Evolutionary conservation across 139 green algal species (phyloP).

Genomic region (Volvox africanus): DNA sequence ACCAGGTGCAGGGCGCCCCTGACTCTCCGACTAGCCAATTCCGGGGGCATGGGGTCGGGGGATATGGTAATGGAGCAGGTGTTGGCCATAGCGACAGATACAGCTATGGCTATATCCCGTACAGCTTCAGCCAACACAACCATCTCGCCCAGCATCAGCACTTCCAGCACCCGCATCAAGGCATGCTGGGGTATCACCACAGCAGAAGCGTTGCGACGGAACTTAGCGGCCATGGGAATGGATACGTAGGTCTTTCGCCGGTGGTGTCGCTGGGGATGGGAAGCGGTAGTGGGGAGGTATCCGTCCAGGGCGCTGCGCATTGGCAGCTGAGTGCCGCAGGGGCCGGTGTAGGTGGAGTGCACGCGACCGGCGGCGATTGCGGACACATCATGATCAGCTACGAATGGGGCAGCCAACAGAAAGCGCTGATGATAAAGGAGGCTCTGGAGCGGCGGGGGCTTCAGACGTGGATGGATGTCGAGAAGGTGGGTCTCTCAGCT

Average conservation of each 20-base stretch:
- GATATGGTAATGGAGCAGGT: not conserved
- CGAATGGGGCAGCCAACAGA: constrained; percentile 60
- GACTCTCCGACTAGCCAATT: not conserved
- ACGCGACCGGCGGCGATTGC: not conserved
- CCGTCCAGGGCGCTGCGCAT: not conserved
- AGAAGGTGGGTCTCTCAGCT: constrained; percentile 38
- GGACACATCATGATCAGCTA: constrained; percentile 64
- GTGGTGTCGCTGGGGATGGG: not conserved
- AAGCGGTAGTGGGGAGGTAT: too few relatives aligned
- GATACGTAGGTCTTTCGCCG: not conserved
- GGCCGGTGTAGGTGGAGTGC: not conserved
- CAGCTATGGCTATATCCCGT: not conserved
- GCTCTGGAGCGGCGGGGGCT: constrained; percentile 47
- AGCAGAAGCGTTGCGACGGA: not conserved
- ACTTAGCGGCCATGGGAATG: not conserved
- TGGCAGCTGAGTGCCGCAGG: not conserved
- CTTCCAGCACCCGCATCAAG: not conserved
- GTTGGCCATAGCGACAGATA: not conserved
- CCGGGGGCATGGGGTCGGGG: too few relatives aligned
- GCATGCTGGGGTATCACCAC: not conserved
- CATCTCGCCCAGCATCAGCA: not conserved
- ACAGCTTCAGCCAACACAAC: not conserved
- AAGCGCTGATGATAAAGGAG: constrained; percentile 52
- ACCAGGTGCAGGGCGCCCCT: not conserved
- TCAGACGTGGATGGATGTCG: constrained; percentile 63